These are phyloP conservation scores for Moricandia moricandioides DNA, from an alignment of 345 rosid genomes.

Conservation along the genomic window DNA sequence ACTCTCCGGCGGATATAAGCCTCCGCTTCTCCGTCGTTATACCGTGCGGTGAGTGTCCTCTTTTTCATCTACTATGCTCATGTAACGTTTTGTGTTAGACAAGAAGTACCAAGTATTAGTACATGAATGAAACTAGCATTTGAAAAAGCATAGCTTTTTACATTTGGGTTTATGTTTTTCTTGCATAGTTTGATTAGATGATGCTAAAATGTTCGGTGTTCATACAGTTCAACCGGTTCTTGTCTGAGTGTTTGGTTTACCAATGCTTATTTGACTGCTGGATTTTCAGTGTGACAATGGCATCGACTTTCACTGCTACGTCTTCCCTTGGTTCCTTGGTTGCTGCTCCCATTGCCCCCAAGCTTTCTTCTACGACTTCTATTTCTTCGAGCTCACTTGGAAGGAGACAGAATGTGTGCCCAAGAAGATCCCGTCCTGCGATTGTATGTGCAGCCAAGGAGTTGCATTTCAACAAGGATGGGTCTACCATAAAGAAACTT, in stretches of 20 bases:
- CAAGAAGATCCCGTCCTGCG: slow-evolving; percentile 45
- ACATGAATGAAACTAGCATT: not conserved
- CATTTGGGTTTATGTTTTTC: not conserved
- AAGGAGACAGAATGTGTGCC: slow-evolving; percentile 48
- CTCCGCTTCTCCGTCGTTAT: not conserved
- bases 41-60: not conserved
- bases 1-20: not conserved
- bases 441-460: slow-evolving; percentile 86
- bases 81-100: not conserved
- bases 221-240: not conserved
- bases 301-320: slow-evolving; percentile 67
- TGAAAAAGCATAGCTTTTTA: not conserved
- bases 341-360: slow-evolving; percentile 47
- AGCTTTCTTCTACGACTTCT: not conserved
- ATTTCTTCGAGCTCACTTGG: slow-evolving; percentile 46
- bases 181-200: not conserved
- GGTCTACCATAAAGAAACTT: slow-evolving; percentile 74
- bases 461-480: slow-evolving; percentile 92
- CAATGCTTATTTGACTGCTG: not conserved
- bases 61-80: not conserved
- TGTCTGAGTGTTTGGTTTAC: not conserved
- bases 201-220: not conserved
- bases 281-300: slow-evolving; percentile 45
- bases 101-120: not conserved
- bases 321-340: slow-evolving; percentile 64